Evolutionary conservation across 495 filamentous ascomycete genomes (phyloP), one percentile per base, ranked within the genome.

Genomic region (Hypoxylon perforatum): DNA sequence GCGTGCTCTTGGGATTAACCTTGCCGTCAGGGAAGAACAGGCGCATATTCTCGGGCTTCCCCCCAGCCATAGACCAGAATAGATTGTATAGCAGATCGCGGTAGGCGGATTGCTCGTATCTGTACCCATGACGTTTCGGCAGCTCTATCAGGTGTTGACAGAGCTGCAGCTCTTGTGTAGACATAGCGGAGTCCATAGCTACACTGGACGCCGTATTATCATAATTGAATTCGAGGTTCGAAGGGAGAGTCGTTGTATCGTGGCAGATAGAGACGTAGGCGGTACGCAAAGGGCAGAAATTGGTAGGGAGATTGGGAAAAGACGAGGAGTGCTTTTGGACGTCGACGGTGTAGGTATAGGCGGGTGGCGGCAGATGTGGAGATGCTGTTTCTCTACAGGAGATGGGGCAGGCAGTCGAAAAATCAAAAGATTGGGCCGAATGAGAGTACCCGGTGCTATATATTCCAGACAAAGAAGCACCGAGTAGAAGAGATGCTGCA

Each of bases 31-130:
- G 92, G 70, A 99, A 98, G 58, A 97, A 86, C 14, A 89, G 81
- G 28, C 82, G 81, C 62, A 97, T 78, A 67, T 92, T 88, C 44
- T 93, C 88, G 41, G 84, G 80, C 57, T 87, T 87, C 46, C 92
- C 86, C 52, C 84, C 87, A 25, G 90, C 91, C 60, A 99, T 87
- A 35, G 90, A 95, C 77, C 87, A 88, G 78, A 97, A 97, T 50
- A 99, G 91, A 25, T 87, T 85, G 69, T 88, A 80, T 53, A 95
- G 78, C 10, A 99, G 86, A 21, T 88, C 86, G 57, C 85, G 84
- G 45, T 83, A 83, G 12, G 93, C 92, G 39, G 82, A 75, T 22
- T 88, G 82, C 12, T 83, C 87, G 77, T 94, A 99, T 51, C 88
- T 88, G 76, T 90, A 89, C 38, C 81, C 79, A 81, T 91, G 83